phyloP scores from a whole-genome alignment of 805 yeast genomes.

The Ogataea corticis region DNA sequence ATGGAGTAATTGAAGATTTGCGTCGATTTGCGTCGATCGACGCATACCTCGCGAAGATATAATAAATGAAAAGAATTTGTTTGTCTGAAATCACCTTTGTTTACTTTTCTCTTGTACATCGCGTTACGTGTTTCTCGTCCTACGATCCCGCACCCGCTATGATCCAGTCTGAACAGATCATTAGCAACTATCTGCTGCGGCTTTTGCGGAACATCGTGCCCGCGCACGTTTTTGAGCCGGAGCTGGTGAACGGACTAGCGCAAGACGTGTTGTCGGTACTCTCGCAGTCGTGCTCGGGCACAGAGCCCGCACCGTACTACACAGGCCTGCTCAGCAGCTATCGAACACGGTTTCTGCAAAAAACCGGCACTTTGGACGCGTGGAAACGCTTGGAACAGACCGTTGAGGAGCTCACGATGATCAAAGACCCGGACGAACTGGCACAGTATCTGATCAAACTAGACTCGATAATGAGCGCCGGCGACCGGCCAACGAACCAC shows the following conservation, averaged over 20 bases:
- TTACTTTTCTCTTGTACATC: conserved; percentile 3
- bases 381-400: conserved; percentile 25
- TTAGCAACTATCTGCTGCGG: conserved; percentile 22
- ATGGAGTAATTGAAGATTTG: no score
- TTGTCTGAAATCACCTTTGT: conserved; percentile 1
- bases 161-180: conserved; percentile 26
- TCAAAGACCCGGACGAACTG: conserved; percentile 19
- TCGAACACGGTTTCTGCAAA: conserved; percentile 9
- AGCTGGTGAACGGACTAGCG: conserved; percentile 12
- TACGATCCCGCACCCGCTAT: background rate
- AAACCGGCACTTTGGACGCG: conserved; percentile 5
- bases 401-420: conserved; percentile 19
- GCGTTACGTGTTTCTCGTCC: background rate
- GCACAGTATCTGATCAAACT: conserved; percentile 24
- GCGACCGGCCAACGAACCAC: conserved; percentile 4
- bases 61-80: background rate
- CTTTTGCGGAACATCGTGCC: conserved; percentile 18
- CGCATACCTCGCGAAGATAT: background rate
- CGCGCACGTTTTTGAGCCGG: conserved; percentile 14
- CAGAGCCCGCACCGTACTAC: conserved; percentile 2
- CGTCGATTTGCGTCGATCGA: conserved; percentile 1
- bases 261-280: conserved; percentile 15
- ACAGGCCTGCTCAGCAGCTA: conserved; percentile 11
- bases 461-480: conserved; percentile 15
- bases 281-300: conserved; percentile 10